A percentile compares a stretch with the other conserved stretches of the same genome.
phyloP scores from a whole-genome alignment of 208 protist genomes.

The Leishmania lainsoni region DNA sequence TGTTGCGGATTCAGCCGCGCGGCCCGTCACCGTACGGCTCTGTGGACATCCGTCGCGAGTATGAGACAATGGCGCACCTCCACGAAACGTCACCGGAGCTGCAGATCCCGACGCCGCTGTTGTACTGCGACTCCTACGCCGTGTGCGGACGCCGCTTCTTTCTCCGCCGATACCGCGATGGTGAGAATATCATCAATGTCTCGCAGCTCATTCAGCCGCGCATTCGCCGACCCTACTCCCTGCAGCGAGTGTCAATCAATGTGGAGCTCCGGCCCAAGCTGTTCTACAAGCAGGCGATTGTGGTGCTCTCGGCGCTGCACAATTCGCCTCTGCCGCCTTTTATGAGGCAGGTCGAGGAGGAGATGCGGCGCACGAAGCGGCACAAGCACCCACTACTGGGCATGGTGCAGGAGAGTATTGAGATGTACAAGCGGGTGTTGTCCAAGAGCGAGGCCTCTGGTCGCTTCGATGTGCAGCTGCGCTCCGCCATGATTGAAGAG shows the following conservation, averaged over 20 bases:
- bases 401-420: conserved; percentile 42
- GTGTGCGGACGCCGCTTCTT: conserved; percentile 77
- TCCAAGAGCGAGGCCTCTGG: conserved; percentile 27
- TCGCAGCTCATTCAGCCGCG: conserved; percentile 67
- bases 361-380: conserved; percentile 30
- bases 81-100: conserved; percentile 42
- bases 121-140: conserved; percentile 77
- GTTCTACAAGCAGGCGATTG: conserved; percentile 61
- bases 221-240: conserved; percentile 72
- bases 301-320: conserved; percentile 49
- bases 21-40: conserved; percentile 54
- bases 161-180: conserved; percentile 64
- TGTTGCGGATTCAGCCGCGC: conserved; percentile 70
- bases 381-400: conserved; percentile 47
- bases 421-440: conserved; percentile 44
- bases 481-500: conserved; percentile 42
- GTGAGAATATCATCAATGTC: conserved; percentile 53
- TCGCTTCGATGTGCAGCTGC: conserved; percentile 33
- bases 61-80: conserved; percentile 72
- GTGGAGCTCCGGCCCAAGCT: conserved; percentile 60
- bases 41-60: conserved; percentile 67
- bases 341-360: conserved; percentile 47
- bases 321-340: conserved; percentile 55
- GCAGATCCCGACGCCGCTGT: conserved; percentile 48
- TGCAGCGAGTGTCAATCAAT: conserved; percentile 57